Conservation (phyloP, 1,284 basidiomycete species). For the Boletus smithii region DNA sequence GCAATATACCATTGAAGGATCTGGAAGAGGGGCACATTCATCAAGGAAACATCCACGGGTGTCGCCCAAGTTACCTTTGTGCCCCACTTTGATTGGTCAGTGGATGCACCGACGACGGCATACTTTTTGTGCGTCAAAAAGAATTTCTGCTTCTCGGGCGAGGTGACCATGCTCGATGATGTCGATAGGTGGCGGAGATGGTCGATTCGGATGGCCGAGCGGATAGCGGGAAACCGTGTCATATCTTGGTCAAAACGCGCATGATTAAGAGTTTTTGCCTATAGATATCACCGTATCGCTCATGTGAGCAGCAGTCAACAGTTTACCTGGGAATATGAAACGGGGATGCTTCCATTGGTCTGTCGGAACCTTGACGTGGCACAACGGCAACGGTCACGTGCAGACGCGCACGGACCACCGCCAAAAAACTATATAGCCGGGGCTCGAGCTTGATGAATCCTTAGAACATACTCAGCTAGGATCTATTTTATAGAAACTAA, state of each 20-base stretch:
- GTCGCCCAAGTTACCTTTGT: slow-evolving; percentile 52
- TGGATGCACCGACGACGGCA: slow-evolving; percentile 79
- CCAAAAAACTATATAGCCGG: slow-evolving; percentile 39
- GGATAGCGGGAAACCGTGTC: slow-evolving; percentile 2
- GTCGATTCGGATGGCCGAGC: not conserved
- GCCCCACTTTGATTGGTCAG: slow-evolving; percentile 70
- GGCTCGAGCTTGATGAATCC: slow-evolving; percentile 32
- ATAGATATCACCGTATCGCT: no score
- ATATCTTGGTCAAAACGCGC: not conserved
- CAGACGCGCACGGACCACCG: slow-evolving; percentile 30
- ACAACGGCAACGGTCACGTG: slow-evolving; percentile 15
- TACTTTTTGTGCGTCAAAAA: slow-evolving; percentile 64
- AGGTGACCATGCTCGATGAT: slow-evolving; percentile 20
- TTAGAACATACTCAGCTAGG: slow-evolving; percentile 85
- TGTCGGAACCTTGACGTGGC: no score
- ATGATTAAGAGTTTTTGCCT: no score
- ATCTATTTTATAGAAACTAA: slow-evolving; percentile 89
- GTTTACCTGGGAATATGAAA: no score
- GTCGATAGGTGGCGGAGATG: slow-evolving; percentile 13
- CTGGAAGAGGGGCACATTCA: slow-evolving; percentile 34
- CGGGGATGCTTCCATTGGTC: no score
- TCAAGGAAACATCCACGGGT: not conserved
- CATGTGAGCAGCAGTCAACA: slow-evolving; percentile 6
- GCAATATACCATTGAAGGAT: slow-evolving; percentile 74
- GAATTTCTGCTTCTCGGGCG: slow-evolving; percentile 43